Evolutionary conservation across 371 early-diverging fungal genomes (phyloP).

Genomic region (Apophysomyces variabilis): DNA sequence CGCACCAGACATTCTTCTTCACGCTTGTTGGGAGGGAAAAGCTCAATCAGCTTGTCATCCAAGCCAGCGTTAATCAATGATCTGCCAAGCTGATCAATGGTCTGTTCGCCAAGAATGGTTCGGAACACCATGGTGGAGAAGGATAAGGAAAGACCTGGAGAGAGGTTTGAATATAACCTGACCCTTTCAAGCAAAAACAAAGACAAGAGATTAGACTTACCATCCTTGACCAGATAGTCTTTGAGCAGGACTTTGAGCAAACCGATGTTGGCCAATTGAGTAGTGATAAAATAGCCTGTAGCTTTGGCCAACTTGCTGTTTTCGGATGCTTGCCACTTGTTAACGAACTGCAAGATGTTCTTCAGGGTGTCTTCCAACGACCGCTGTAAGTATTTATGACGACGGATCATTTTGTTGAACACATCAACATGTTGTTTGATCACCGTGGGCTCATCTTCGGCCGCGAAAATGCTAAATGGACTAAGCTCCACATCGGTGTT

Average conservation of each 20-base stretch:
- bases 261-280: slow-evolving; percentile 66
- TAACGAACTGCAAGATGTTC: slow-evolving; percentile 86
- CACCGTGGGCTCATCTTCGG: slow-evolving; percentile 68
- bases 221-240: slow-evolving; percentile 94
- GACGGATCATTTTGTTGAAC: slow-evolving; percentile 84
- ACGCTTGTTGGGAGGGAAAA: slow-evolving; percentile 92
- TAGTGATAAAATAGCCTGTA: slow-evolving; percentile 76
- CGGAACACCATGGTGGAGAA: slow-evolving; percentile 86
- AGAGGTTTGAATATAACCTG: not conserved
- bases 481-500: slow-evolving; percentile 79
- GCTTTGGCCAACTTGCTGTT: slow-evolving; percentile 80
- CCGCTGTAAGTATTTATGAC: slow-evolving; percentile 92
- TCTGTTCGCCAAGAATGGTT: slow-evolving; percentile 78
- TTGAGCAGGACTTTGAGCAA: slow-evolving; percentile 80
- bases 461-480: slow-evolving; percentile 86
- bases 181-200: not conserved
- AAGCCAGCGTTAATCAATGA: slow-evolving; percentile 72
- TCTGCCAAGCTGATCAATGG: slow-evolving; percentile 75
- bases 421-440: slow-evolving; percentile 82
- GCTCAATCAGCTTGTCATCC: slow-evolving; percentile 77
- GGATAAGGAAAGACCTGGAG: slow-evolving; percentile 66
- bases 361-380: slow-evolving; percentile 84
- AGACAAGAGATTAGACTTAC: slow-evolving; percentile 31
- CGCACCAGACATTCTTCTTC: slow-evolving; percentile 86
- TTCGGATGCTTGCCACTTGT: slow-evolving; percentile 82